Base-by-base conservation (phyloP, 2,329 filamentous ascomycete genomes). In the Clonostachys rhizophaga region DNA sequence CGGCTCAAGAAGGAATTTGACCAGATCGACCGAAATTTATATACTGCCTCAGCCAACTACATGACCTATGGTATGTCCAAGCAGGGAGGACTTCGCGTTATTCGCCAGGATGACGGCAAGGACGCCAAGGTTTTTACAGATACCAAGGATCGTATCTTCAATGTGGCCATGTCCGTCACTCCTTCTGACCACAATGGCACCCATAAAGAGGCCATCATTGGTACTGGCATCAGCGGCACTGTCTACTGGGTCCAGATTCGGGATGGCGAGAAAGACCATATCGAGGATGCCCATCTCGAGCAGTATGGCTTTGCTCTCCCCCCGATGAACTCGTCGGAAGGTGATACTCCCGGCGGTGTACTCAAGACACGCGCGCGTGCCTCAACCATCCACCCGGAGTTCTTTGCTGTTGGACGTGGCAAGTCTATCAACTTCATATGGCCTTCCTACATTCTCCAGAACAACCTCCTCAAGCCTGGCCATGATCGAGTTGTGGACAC, bases 1-100 rank as follows among this genome's bases (percentile, higher is more conserved):
- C 83, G 91, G 49, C 77, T 97, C 53, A 96, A 96, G 77, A 97
- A 97, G 71, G 91, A 96, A 6, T 97, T 97, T 58, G 94, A 99
- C 61, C 94, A 97, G 69, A 86, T 96, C 52, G 94, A 99, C 62
- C 88, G 95, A 54, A 95, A 91, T 52, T 78, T 99, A 34, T 92
- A 92, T 44, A 87, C 91, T 6, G 91, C 92, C 16, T 92, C 90
- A 24, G 85, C 89, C 60, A 87, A 86, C 50, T 96, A 94, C 70
- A 97, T 99, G 67, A 86, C 89, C 6, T 99, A 97, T 59, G 91
- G 90, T 40, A 89, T 96, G 74, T 89, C 89, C 40, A 96, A 95
- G 73, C 89, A 91, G 54, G 91, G 91, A 44, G 94, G 94, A 43
- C 82, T 99, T 58, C 85, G 92, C 48, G 87, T 99, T 48, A 96